These are phyloP conservation scores for Mucor lusitanicus DNA, from an alignment of 371 early-diverging fungal genomes.

Conservation along the genomic window DNA sequence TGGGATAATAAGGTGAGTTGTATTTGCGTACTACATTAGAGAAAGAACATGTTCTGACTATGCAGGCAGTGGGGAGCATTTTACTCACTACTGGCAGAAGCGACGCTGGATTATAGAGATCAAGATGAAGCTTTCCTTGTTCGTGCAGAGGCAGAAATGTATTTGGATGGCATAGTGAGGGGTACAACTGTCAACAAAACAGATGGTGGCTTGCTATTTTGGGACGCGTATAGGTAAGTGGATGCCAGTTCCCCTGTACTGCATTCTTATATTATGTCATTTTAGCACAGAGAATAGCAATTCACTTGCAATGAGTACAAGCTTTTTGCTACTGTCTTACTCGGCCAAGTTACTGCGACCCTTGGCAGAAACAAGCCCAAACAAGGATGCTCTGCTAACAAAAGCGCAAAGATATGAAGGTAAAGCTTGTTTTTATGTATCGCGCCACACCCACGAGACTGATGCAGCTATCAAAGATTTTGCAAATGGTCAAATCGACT, in stretches of 20 bases:
- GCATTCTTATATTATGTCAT: background rate
- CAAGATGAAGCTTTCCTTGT: constrained; percentile 1
- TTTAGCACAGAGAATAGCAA: constrained; percentile 22
- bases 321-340: constrained; percentile 21
- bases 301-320: constrained; percentile 20
- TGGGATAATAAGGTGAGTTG: constrained; percentile 32
- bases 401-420: constrained; percentile 18
- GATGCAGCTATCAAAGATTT: constrained; percentile 1
- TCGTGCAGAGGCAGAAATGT: constrained; percentile 30
- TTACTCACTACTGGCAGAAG: constrained; percentile 42
- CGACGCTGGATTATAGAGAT: constrained; percentile 1
- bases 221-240: constrained; percentile 34
- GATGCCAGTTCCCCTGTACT: background rate
- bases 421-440: background rate
- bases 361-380: background rate
- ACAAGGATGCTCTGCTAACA: constrained; percentile 2
- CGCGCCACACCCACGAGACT: background rate
- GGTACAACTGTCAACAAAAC: constrained; percentile 30
- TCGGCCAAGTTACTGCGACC: constrained; percentile 15
- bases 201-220: constrained; percentile 46
- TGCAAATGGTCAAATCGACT: constrained; percentile 40
- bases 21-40: background rate
- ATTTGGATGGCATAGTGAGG: constrained; percentile 27
- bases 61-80: constrained; percentile 28
- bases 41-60: background rate